Evolutionary conservation across 2,329 filamentous ascomycete genomes (phyloP), one percentile per base, ranked within the genome.

Genomic region (Hymenoscyphus occultus): DNA sequence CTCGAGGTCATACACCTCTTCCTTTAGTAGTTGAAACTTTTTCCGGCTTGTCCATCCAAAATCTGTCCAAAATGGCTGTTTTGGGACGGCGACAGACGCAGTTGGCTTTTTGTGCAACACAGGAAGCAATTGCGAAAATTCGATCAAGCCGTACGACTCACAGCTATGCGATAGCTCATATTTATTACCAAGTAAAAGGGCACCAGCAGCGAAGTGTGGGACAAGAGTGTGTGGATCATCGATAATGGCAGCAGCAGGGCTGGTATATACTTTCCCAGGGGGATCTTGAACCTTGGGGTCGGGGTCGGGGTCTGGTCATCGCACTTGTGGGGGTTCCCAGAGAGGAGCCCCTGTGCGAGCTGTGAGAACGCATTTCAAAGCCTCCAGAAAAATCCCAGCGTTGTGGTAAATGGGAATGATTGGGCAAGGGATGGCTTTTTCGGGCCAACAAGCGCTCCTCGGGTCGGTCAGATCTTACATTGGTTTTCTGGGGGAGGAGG

Each of bases 231-330:
- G 45, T 51, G 45, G 45, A 51, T 51, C 45, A 51, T 51, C 19
- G 45, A 51, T 22, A 51, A 51, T 51, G 35, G 45, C 45, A 59
- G 57, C 19, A 59, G 57, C 31, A 59, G 57, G 19, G 57, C 32
- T 54, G 45, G 45, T 28, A 28, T 51, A 51, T 51, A 51, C 45
- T 51, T 51, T 22, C 10, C 45, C 45, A 51, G 45, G 45, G 45
- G 19, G n/a, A 16, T 45, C 5, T 45, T 45, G 2, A n/a, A 48
- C 5, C n/a, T 9, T 19, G 14, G 45, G n/a, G n/a, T 19, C 10
- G 6, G n/a, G n/a, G 45, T n/a, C 42, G 7, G 42, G 14, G 42
- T 45, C 42, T 12, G 39, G 39, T 45, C 40, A 14, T 51, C 39
- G 42, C 5, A n/a, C 45, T 19, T 48, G 45, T 48, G 45, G 45